phyloP scores from a whole-genome alignment of 2,329 filamentous ascomycete species.

The Apiospora rasikravindrae region DNA sequence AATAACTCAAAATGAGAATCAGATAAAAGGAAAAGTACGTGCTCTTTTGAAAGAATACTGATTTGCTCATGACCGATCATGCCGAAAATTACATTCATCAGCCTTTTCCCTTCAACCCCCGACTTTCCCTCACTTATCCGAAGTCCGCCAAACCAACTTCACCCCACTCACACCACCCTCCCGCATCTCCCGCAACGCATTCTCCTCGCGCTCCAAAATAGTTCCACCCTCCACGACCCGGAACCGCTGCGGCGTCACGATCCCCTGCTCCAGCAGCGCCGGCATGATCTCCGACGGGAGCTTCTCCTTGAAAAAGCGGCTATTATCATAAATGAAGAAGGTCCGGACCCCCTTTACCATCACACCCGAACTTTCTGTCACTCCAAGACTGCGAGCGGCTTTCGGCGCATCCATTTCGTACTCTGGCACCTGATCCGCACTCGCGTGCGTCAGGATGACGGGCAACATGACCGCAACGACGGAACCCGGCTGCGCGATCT shows the following conservation, averaged over 20 bases:
- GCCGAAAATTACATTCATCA: not conserved
- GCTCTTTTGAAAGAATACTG: not conserved
- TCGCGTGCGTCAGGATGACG: constrained; percentile 60
- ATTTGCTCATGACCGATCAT: no score
- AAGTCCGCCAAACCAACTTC: constrained; percentile 44
- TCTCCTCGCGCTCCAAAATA: constrained; percentile 45
- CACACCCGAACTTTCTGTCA: constrained; percentile 51
- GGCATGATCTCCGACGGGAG: constrained; percentile 62
- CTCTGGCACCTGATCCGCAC: constrained; percentile 50
- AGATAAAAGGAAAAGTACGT: no score
- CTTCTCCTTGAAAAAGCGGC: constrained; percentile 59
- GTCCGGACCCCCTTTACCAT: constrained; percentile 59
- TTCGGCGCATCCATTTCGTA: constrained; percentile 59
- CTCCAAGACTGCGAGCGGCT: constrained; percentile 49
- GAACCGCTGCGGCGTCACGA: constrained; percentile 48
- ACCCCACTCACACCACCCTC: constrained; percentile 46
- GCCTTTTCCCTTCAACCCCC: not conserved
- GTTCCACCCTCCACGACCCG: constrained; percentile 47
- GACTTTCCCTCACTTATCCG: not conserved
- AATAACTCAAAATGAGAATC: no score
- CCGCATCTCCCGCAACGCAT: constrained; percentile 42
- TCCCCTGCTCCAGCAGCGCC: constrained; percentile 45
- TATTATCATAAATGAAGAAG: constrained; percentile 60
- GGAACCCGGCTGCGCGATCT: constrained; percentile 53
- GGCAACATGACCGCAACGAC: constrained; percentile 65